Base-by-base conservation (phyloP, 2,329 filamentous ascomycete genomes). In the Phialocephala sp. region DNA sequence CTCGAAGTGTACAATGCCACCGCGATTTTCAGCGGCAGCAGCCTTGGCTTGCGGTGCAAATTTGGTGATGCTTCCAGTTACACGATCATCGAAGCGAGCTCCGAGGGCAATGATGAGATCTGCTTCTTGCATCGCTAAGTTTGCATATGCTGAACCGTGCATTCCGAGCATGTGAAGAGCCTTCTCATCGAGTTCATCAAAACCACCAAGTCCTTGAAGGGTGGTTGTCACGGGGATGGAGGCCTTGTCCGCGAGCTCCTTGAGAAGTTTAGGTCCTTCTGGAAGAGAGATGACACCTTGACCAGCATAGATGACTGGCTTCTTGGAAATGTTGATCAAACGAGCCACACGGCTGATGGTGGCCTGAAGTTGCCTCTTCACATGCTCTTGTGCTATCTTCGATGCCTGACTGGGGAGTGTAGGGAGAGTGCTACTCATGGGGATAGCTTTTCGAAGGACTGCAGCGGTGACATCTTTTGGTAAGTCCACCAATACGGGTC, bases 101-200 rank as follows among this genome's bases (percentile, higher is more conserved):
- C 95, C 95, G 22, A 99, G 87, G 61, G 94, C 94, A 74, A 99
- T 92, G 79, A 99, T 95, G 69, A 99, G 84, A 80, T 99, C 95
- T 15, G 95, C 92, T 78, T 97, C 91, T 80, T 99, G 94, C 83
- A 99, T 97, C 18, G 95, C 89, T 91, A 97, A 93, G 83, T 99
- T 99, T 77, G 95, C 95, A 76, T 97, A 99, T 8, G 93, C 94
- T 9, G 94, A 91, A 67, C 95, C 95, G 83, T 98, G 94, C 95
- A 98, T 98, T 70, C 95, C 95, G 36, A 98, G 88, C 95, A 99
- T 99, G 82, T 98, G 94, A 60, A 98, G 85, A 54, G 94, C 91
- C 86, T 97, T 97, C 71, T 93, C 88, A 75, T 98, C 93, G 14
- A 95, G 86, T 82, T 98, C 95, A 75, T 98, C 94, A 72, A 91